Percentiles rank a stretch among this genome's conserved stretches.
Evolutionary conservation across 805 yeast species (phyloP).

Genomic region (Candida ulmi): DNA sequence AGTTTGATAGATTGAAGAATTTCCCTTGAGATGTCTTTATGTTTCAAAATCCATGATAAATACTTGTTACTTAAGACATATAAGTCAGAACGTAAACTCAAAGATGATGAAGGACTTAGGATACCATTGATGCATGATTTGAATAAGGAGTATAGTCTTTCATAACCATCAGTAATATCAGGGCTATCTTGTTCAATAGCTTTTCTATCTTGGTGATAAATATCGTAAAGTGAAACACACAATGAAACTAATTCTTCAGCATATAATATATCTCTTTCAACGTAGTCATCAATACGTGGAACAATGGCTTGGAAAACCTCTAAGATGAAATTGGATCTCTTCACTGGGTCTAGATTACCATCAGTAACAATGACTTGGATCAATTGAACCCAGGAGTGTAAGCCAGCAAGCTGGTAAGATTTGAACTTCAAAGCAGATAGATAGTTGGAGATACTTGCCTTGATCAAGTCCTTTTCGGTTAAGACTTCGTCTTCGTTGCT

Average conservation of each 20-base stretch:
- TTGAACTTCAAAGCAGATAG: conserved; percentile 43
- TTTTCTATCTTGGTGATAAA: conserved; percentile 47
- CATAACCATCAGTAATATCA: conserved; percentile 36
- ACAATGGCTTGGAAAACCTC: conserved; percentile 72
- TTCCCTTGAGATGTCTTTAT: conserved; percentile 38
- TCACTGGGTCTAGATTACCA: conserved; percentile 38
- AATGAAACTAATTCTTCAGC: conserved; percentile 76
- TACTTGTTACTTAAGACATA: conserved; percentile 70
- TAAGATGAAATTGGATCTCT: conserved; percentile 58
- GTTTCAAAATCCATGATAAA: conserved; percentile 43
- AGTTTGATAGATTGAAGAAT: conserved; percentile 47
- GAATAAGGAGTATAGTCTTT: conserved; percentile 63
- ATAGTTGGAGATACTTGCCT: conserved; percentile 35
- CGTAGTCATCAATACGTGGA: conserved; percentile 72
- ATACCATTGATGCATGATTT: conserved; percentile 72
- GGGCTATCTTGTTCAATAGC: conserved; percentile 25
- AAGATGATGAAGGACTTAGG: conserved; percentile 60
- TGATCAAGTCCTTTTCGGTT: conserved; percentile 22
- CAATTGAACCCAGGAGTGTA: conserved; percentile 81
- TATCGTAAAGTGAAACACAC: conserved; percentile 62
- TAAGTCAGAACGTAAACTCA: conserved; percentile 68
- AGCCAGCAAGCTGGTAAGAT: conserved; percentile 49
- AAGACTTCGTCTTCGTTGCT: conserved; percentile 20
- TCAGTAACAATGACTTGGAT: conserved; percentile 70
- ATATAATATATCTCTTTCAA: conserved; percentile 57